Evolutionary conservation across 768 basidiomycete genomes (phyloP).

Genomic region (Leccinum longicurvipes): DNA sequence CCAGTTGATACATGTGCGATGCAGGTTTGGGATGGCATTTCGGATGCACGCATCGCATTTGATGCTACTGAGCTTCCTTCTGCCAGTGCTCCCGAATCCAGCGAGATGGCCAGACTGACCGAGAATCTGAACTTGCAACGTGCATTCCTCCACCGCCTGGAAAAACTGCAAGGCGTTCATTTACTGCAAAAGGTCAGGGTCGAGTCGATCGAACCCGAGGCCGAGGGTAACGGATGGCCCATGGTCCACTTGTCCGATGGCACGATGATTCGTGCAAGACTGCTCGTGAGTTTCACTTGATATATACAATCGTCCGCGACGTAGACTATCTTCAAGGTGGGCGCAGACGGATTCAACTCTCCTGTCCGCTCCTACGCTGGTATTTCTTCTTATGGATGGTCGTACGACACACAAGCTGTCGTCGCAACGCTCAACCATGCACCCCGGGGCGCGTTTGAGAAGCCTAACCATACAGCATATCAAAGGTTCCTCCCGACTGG

Average conservation of each 20-base stretch:
- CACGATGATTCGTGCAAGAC: slow-evolving; percentile 59
- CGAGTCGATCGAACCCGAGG: slow-evolving; percentile 51
- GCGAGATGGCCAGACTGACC: slow-evolving; percentile 76
- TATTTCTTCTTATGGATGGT: slow-evolving; percentile 88
- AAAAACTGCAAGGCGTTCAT: slow-evolving; percentile 47
- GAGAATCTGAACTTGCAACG: slow-evolving; percentile 94
- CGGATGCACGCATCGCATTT: slow-evolving; percentile 76
- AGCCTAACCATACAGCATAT: slow-evolving; percentile 77
- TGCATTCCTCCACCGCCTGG: slow-evolving; percentile 68
- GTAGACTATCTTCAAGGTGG: slow-evolving; percentile 51
- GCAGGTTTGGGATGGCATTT: slow-evolving; percentile 91
- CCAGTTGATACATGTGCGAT: slow-evolving; percentile 1
- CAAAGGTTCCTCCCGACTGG: slow-evolving; percentile 95
- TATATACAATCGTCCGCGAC: not conserved
- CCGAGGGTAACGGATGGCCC: slow-evolving; percentile 69
- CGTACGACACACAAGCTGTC: slow-evolving; percentile 84
- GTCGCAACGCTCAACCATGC: slow-evolving; percentile 84
- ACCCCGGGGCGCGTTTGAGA: slow-evolving; percentile 58
- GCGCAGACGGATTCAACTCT: slow-evolving; percentile 94
- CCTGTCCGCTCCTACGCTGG: slow-evolving; percentile 85
- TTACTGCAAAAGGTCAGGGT: slow-evolving; percentile 77
- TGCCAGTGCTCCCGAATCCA: slow-evolving; percentile 27
- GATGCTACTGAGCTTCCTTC: slow-evolving; percentile 44
- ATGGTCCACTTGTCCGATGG: slow-evolving; percentile 71
- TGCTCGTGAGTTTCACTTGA: slow-evolving; percentile 54